Evolutionary conservation across 202 grass and related monocot genomes (phyloP).

Genomic region (Digitaria exilis): DNA sequence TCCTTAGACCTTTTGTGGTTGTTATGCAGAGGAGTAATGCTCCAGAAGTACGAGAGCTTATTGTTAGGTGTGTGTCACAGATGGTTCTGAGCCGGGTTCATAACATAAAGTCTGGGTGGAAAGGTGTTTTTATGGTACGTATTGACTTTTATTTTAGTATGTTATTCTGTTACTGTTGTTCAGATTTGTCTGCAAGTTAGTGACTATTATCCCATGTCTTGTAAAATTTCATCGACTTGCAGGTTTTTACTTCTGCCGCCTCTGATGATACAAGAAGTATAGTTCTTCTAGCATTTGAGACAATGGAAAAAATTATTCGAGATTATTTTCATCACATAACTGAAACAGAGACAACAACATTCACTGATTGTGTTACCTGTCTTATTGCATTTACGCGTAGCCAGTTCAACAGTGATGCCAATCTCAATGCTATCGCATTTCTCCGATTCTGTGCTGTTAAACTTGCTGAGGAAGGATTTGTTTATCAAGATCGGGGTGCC

Average conservation of each 20-base stretch:
- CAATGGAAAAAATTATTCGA: constrained; percentile 92
- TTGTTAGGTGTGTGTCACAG: constrained; percentile 97
- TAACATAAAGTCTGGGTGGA: constrained; percentile 98
- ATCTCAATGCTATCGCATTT: constrained; percentile 96
- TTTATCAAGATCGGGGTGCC: constrained; percentile 54
- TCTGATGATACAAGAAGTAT: constrained; percentile 80
- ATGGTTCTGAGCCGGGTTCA: constrained; percentile 95
- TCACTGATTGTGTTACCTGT: constrained; percentile 94
- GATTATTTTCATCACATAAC: constrained; percentile 97
- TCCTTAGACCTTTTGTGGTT: constrained; percentile 88
- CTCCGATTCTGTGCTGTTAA: constrained; percentile 95
- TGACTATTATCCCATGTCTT: not conserved
- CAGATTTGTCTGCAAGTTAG: constrained; percentile 13
- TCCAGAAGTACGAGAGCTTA: constrained; percentile 85
- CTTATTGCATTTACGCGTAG: constrained; percentile 92
- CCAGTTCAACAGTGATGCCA: constrained; percentile 92
- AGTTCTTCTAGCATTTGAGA: constrained; percentile 94
- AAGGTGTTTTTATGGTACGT: constrained; percentile 91
- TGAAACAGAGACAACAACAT: constrained; percentile 89
- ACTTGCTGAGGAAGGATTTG: constrained; percentile 89
- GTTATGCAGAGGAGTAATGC: constrained; percentile 90
- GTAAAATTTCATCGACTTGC: constrained; percentile 34
- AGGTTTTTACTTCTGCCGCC: constrained; percentile 90
- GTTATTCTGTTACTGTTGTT: constrained; percentile 14
- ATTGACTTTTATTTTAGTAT: constrained; percentile 19